Percentiles rank a stretch among this genome's conserved stretches.
Conservation (phyloP, 495 filamentous ascomycete genomes). For the Xylona heveae region DNA sequence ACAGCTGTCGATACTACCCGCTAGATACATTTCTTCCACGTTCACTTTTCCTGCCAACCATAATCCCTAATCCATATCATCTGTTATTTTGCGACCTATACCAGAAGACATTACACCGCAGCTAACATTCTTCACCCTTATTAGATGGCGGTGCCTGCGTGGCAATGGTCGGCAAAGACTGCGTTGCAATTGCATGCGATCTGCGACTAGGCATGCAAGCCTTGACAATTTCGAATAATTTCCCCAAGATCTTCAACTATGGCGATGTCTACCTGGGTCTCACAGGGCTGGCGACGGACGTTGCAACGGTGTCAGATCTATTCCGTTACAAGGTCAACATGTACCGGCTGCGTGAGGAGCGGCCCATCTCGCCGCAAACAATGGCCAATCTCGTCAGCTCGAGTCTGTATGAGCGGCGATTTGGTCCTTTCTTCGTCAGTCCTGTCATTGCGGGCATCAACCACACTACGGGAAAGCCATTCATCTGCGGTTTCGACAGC, state of each 20-base stretch:
- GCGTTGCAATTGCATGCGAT: slow-evolving; percentile 97
- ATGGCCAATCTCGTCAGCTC: slow-evolving; percentile 89
- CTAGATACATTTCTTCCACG: slow-evolving; percentile 1
- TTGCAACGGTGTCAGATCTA: slow-evolving; percentile 83
- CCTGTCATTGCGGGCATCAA: slow-evolving; percentile 91
- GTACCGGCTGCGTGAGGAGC: slow-evolving; percentile 97
- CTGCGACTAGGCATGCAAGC: slow-evolving; percentile 93
- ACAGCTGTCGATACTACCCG: slow-evolving; percentile 3
- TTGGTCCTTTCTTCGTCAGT: slow-evolving; percentile 88
- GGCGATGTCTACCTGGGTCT: slow-evolving; percentile 92
- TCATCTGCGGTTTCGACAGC: slow-evolving; percentile 97
- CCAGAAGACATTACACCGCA: slow-evolving; percentile 3
- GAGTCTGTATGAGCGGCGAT: slow-evolving; percentile 79
- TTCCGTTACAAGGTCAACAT: slow-evolving; percentile 99
- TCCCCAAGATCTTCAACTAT: slow-evolving; percentile 98
- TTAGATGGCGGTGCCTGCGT: slow-evolving; percentile 89
- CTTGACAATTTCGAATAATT: slow-evolving; percentile 96
- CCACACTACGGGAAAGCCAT: slow-evolving; percentile 74
- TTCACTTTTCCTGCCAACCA: slow-evolving; percentile 4
- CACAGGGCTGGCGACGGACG: slow-evolving; percentile 89
- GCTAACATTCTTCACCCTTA: too few relatives aligned
- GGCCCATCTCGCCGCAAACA: slow-evolving; percentile 79
- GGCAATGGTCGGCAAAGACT: slow-evolving; percentile 98
- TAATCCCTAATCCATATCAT: slow-evolving; percentile 1
- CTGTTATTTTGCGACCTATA: neutral